Conservation (phyloP, 192 early-diverging fungal species). For the Endogone sp. region DNA sequence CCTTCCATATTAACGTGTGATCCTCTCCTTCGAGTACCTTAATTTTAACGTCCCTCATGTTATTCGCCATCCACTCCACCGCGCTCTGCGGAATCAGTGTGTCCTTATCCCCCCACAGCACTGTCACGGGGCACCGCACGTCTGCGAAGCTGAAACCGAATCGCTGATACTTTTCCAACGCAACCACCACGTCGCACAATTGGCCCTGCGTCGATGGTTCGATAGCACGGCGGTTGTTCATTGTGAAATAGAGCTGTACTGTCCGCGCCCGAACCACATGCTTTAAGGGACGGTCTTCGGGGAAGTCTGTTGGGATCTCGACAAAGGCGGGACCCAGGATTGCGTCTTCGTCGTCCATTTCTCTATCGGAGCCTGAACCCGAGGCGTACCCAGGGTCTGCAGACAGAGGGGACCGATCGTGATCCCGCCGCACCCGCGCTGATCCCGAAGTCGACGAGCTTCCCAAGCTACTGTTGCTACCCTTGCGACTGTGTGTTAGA, state of each 20-base stretch:
- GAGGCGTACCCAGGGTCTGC: background rate
- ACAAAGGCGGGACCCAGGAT: conserved; percentile 15
- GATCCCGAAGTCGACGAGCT: background rate
- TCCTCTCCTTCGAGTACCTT: conserved; percentile 34
- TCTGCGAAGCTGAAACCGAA: conserved; percentile 32
- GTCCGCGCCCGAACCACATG: conserved; percentile 30
- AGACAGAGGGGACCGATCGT: background rate
- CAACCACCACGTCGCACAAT: conserved; percentile 27
- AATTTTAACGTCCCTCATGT: conserved; percentile 22
- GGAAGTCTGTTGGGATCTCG: conserved; percentile 31
- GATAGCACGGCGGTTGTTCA: conserved; percentile 24
- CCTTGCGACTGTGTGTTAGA: background rate
- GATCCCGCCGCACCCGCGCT: background rate
- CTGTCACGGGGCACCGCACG: conserved; percentile 20
- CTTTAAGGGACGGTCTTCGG: conserved; percentile 31
- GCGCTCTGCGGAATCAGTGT: conserved; percentile 23
- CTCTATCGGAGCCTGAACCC: too few relatives aligned
- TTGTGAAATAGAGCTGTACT: conserved; percentile 28
- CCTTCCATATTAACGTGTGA: conserved; percentile 37
- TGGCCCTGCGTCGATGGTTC: conserved; percentile 29
- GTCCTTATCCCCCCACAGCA: conserved; percentile 37
- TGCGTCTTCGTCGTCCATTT: conserved; percentile 22
- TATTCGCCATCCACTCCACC: conserved; percentile 26
- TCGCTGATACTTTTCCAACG: conserved; percentile 32
- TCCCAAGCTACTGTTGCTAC: background rate